These are phyloP conservation scores for Eutrema salsugineum DNA, from an alignment of 441 rosid species.

Conservation along the genomic window DNA sequence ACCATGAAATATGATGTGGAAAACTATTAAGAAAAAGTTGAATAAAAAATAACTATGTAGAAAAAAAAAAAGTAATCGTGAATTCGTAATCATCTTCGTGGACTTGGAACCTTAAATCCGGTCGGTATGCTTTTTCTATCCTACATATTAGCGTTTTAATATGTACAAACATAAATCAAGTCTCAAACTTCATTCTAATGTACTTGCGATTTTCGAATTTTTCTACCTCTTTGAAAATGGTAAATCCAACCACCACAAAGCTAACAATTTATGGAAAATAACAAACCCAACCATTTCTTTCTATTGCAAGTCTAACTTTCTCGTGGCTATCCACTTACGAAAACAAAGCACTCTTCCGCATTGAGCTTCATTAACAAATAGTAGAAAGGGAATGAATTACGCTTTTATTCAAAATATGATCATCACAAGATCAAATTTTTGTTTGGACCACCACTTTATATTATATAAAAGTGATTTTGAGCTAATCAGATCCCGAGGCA, in stretches of 20 bases:
- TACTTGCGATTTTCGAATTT: background rate
- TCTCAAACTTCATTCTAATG: background rate
- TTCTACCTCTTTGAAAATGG: background rate
- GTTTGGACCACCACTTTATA: slow-evolving; percentile 30
- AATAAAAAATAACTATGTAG: too few relatives aligned
- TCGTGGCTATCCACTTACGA: slow-evolving; percentile 31
- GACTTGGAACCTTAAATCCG: too few relatives aligned
- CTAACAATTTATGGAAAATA: background rate
- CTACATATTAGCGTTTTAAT: too few relatives aligned
- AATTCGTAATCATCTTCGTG: too few relatives aligned
- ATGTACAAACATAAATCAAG: too few relatives aligned
- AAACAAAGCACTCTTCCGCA: slow-evolving; percentile 21
- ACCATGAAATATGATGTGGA: too few relatives aligned
- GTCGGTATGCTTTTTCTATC: too few relatives aligned
- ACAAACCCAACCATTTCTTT: background rate
- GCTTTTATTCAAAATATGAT: slow-evolving; percentile 10
- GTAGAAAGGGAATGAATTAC: background rate
- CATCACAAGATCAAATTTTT: slow-evolving; percentile 23
- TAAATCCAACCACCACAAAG: background rate
- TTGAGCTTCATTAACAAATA: background rate
- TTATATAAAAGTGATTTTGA: background rate
- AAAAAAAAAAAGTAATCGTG: too few relatives aligned
- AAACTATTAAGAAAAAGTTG: too few relatives aligned
- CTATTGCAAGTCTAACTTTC: slow-evolving; percentile 12
- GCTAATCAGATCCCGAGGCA: slow-evolving; percentile 26